Evolutionary conservation across 140 eudicot species (phyloP), one percentile per base, ranked within the genome.

Genomic region (Bidens hawaiensis): DNA sequence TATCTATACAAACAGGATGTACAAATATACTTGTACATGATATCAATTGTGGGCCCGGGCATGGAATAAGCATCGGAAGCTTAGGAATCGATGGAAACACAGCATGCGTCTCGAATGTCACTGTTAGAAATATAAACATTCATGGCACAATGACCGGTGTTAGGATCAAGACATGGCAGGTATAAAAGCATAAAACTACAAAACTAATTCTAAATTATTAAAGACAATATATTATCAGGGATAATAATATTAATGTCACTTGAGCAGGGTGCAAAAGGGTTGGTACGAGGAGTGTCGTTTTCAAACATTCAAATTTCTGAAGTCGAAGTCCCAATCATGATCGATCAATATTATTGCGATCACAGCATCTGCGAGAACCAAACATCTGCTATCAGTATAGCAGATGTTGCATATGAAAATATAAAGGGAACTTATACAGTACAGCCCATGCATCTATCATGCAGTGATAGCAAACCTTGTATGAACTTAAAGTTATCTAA

Each of bases 1-100:
- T 90, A 57, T 90, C 98, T 17, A 87, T 90, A 84, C 98, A 90
- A 85, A 84, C 96, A 51, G 98, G 98, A 73, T 84, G 96, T 67
- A 65, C 85, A 50, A 84, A 90, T 64, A 88, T 90, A 52, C 71
- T 87, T 76, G 60, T 90, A 38, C 94, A 82, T 75, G 71, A 80
- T 49, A 79, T 90, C 26, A 82, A 87, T 61, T 90, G 98, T 75
- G 98, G 98, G 17, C 98, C 98, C 6, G 96, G 98, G 56, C 98
- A 90, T 56, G 96, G 98, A 43, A 90, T 90, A 68, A 90, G 98
- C 78, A 90, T 90, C 11, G 98, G 98, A 41, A 78, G 94, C 40
- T 79, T 90, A 31, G 98, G 98, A 48, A 80, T 74, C 58, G 84
- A 82, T 28, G 80, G 73, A 59, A 80, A 81, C 31, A 84, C 75